phyloP scores from a whole-genome alignment of 495 filamentous ascomycete species.

The Penicillium maclennaniae region DNA sequence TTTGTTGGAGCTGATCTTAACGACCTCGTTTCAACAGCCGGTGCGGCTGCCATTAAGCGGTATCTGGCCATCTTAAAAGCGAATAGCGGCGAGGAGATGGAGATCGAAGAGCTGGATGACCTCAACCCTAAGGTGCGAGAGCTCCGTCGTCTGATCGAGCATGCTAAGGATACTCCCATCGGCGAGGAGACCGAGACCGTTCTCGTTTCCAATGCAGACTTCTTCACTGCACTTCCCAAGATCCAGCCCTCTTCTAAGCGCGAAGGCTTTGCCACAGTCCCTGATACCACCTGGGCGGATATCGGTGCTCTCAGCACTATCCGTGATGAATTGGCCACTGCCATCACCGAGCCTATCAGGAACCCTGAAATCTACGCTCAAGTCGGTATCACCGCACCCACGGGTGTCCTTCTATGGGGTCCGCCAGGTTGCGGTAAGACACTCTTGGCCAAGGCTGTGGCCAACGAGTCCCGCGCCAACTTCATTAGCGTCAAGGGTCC shows the following conservation, averaged over 20 bases:
- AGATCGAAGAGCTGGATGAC: slow-evolving; percentile 42
- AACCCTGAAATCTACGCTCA: slow-evolving; percentile 72
- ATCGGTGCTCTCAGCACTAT: slow-evolving; percentile 81
- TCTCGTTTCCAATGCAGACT: slow-evolving; percentile 60
- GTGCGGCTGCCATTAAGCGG: slow-evolving; percentile 61
- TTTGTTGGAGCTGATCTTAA: slow-evolving; percentile 95
- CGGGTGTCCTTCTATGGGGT: slow-evolving; percentile 93
- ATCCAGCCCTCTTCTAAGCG: slow-evolving; percentile 92
- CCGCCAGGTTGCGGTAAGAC: slow-evolving; percentile 98
- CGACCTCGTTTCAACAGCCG: slow-evolving; percentile 71
- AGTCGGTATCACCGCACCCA: slow-evolving; percentile 83
- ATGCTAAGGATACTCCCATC: slow-evolving; percentile 48
- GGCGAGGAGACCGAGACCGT: slow-evolving; percentile 41
- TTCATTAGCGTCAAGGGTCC: slow-evolving; percentile 98
- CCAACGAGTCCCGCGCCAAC: slow-evolving; percentile 91
- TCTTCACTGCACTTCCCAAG: slow-evolving; percentile 71
- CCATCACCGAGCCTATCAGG: slow-evolving; percentile 91
- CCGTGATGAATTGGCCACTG: slow-evolving; percentile 76
- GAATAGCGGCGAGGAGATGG: slow-evolving; percentile 50
- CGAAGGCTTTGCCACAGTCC: slow-evolving; percentile 95
- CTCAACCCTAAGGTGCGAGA: slow-evolving; percentile 44
- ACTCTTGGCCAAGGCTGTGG: slow-evolving; percentile 90
- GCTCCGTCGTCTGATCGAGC: slow-evolving; percentile 51
- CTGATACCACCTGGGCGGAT: slow-evolving; percentile 92
- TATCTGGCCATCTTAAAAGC: slow-evolving; percentile 51